Percentiles rank a stretch among this genome's conserved stretches.
These are phyloP conservation scores for Xanthoceras sorbifolium DNA, from an alignment of 345 rosid genomes.

Conservation along the genomic window DNA sequence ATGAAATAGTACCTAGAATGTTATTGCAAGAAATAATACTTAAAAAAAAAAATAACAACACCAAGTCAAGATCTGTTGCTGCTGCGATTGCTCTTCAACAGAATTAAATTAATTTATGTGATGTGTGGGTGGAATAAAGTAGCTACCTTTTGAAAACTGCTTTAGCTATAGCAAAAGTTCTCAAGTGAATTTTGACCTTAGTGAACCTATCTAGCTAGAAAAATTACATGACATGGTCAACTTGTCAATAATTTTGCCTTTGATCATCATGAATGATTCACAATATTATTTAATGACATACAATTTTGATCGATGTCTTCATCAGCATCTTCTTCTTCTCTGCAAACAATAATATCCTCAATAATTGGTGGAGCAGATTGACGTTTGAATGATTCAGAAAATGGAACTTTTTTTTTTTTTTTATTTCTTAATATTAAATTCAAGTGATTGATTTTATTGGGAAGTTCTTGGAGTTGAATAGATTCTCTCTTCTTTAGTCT, in stretches of 20 bases:
- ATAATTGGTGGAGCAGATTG: not conserved
- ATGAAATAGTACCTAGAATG: slow-evolving; percentile 7
- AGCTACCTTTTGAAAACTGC: slow-evolving; percentile 15
- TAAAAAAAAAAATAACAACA: not conserved
- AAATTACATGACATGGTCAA: slow-evolving; percentile 14
- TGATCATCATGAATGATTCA: not conserved
- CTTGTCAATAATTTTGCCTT: slow-evolving; percentile 14
- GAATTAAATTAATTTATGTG: slow-evolving; percentile 15
- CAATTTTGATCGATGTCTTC: not conserved
- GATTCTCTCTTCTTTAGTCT: slow-evolving; percentile 10
- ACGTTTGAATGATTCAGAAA: slow-evolving; percentile 20
- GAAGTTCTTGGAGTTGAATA: not conserved
- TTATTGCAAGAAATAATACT: slow-evolving; percentile 2
- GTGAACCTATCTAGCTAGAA: not conserved
- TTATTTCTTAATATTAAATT: not conserved
- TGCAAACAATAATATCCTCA: slow-evolving; percentile 5
- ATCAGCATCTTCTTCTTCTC: slow-evolving; percentile 6
- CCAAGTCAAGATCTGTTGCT: slow-evolving; percentile 17
- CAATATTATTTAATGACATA: not conserved
- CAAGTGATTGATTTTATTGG: not conserved
- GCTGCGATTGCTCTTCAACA: slow-evolving; percentile 4
- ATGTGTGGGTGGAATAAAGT: slow-evolving; percentile 16
- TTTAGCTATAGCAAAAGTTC: not conserved
- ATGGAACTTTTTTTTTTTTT: not conserved
- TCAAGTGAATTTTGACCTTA: slow-evolving; percentile 22